These are phyloP conservation scores for Dothideomycetes sp. DNA, from an alignment of 2,329 filamentous ascomycete genomes.

Conservation along the genomic window DNA sequence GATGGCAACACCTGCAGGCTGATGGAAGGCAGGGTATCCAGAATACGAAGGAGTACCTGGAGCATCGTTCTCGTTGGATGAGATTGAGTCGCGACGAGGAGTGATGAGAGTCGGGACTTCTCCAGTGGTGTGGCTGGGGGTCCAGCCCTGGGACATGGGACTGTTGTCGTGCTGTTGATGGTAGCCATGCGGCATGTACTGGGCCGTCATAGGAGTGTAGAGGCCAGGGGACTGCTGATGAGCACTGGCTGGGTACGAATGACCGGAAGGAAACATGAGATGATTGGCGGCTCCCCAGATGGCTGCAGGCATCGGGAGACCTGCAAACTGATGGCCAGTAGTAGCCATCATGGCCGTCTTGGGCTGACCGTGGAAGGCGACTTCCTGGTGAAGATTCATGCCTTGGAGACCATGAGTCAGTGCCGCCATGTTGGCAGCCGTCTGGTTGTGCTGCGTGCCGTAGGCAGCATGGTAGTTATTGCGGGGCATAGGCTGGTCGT, in stretches of 20 bases:
- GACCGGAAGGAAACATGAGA: constrained; percentile 24
- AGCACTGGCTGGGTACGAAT: constrained; percentile 20
- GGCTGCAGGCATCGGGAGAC: constrained; percentile 21
- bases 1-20: constrained; percentile 35
- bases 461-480: constrained; percentile 27
- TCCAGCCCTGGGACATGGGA: constrained; percentile 39
- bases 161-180: constrained; percentile 36
- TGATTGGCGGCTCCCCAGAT: constrained; percentile 26
- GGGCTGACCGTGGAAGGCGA: constrained; percentile 27
- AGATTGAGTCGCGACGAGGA: constrained; percentile 43
- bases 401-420: constrained; percentile 33
- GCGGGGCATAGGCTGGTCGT: constrained; percentile 21
- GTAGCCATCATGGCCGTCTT: constrained; percentile 25
- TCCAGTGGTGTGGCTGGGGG: constrained; percentile 34
- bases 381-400: constrained; percentile 29
- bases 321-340: constrained; percentile 22
- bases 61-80: constrained; percentile 44
- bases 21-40: constrained; percentile 30
- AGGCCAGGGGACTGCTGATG: constrained; percentile 31
- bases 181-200: constrained; percentile 37
- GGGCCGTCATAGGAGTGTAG: constrained; percentile 35
- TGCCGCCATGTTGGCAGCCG: constrained; percentile 25
- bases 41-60: constrained; percentile 40
- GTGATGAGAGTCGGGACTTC: constrained; percentile 44
- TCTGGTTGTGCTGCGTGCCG: constrained; percentile 26